phyloP scores from a whole-genome alignment of 768 basidiomycete species.

The Pulveroboletus ravenelii region DNA sequence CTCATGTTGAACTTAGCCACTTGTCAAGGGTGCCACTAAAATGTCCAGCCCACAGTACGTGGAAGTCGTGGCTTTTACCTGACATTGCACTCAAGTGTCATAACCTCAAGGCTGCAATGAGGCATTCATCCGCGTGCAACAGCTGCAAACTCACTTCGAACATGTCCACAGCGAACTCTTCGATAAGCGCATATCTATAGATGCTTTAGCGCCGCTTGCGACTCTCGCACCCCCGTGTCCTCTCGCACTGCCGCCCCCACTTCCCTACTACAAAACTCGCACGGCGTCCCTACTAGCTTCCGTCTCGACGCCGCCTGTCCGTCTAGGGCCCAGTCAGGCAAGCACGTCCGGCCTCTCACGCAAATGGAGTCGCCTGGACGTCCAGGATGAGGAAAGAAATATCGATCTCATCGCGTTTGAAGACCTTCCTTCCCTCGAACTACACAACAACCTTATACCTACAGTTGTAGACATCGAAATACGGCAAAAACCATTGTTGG shows the following conservation, averaged over 20 bases:
- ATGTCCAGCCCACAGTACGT: conserved; percentile 26
- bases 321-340: conserved; percentile 7
- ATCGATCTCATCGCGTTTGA: conserved; percentile 18
- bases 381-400: conserved; percentile 19
- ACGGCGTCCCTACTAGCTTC: background rate
- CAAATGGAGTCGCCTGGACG: conserved; percentile 30
- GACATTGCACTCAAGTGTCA: conserved; percentile 2
- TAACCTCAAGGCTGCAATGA: conserved; percentile 20
- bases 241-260: conserved; percentile 15
- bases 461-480: conserved; percentile 11
- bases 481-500: background rate
- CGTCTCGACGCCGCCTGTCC: conserved; percentile 11
- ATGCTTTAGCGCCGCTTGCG: conserved; percentile 19
- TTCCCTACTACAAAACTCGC: conserved; percentile 4
- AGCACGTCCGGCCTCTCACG: conserved; percentile 19
- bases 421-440: conserved; percentile 12
- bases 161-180: conserved; percentile 20
- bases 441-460: background rate
- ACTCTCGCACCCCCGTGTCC: conserved; percentile 13
- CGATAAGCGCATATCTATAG: conserved; percentile 2
- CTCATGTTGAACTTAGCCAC: conserved; percentile 30
- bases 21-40: conserved; percentile 25
- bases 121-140: conserved; percentile 22
- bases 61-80: background rate
- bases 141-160: conserved; percentile 24